Base-by-base conservation (phyloP, 169 alveolate species). In the Miamiensis avidus region DNA sequence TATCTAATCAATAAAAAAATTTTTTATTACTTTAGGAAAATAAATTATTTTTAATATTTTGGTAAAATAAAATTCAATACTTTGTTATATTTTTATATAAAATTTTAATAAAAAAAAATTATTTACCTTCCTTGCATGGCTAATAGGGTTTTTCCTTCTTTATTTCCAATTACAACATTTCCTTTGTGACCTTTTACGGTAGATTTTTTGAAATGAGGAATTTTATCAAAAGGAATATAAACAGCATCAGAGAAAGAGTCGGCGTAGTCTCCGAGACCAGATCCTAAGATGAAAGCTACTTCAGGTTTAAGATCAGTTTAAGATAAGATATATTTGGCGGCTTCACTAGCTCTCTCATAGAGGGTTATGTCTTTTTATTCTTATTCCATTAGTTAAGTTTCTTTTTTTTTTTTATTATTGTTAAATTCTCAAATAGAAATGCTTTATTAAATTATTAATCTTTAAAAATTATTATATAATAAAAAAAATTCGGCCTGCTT, bases 181-280 rank as follows among this genome's bases (percentile, higher is more conserved):
- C 84, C 84, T 34, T 69, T 74, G 65, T 79, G 84, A 15, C 84
- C 84, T 16, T 15, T n/a, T 29, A 79, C 84, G 6, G 84, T 79
- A 64, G 76, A 49, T 29, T 79, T 79, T 31, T 79, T 79, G 64
- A 79, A 79, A 74, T 79, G 84, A 11, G 84, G 84, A 65, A 79
- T 79, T 1, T 79, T 76, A 29, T 29, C 84, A 32, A 29, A 79
- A 15, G 84, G 73, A 64, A 79, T 79, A 34, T 49, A 34, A 49
- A 79, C 73, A 33, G 34, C 65, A 25, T 79, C 84, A n/a, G 25
- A 69, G 16, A 79, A 34, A 49, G 34, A 75, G 26, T 79, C 84
- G 29, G 84, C 84, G 25, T 34, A 79, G 0, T 27, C 84, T 29
- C 84, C 84, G 27, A 79, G 64, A 11, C 84, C 84, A 79, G 75